Evolutionary conservation across 371 early-diverging fungal species (phyloP), one percentile per base, ranked within the genome.

Genomic region (Syncephalastrum sp.): DNA sequence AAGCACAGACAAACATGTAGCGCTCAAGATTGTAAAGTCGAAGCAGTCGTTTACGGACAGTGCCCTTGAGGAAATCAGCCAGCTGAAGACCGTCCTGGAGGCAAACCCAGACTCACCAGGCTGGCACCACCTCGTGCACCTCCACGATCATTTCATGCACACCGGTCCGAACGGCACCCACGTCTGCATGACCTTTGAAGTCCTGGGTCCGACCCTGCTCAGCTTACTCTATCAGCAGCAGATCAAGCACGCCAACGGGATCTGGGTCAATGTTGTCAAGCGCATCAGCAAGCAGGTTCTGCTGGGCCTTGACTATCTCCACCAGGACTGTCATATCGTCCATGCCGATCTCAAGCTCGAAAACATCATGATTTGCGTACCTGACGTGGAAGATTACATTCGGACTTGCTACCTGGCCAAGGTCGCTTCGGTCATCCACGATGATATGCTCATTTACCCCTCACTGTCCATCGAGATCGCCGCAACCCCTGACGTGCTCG

Each of bases 261-360:
- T 98, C 24, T 95, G 96, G 1, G 63, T 83, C 2, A 72, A 70
- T 25, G 84, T 96, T 44, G 97, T 98, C 50, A 92, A 90, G 68
- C 87, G 92, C 42, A 91, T 97, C 42, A 69, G 90, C 3, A 82
- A 88, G 55, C 97, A 98, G 65, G 84, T 96, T 1, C 70, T 97
- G 29, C 79, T 88, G 75, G 97, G 94, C 4, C 72, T 98, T 54
- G 96, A 95, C 57, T 97, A 94, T 63, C 77, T 98, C 59, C 98
- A 98, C 69, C 69, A 88, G n/a, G 91, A 92, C 56, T 97, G 98
- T 77, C 90, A 90, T n/a, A 95, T 99, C 67, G 94, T 97, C 47
- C 99, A 99, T 77, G 97, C 99, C 0, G 99, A 99, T 69, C 66
- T 99, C 43, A 99, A 99, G 68, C 99, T 98, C 0, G 99, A 96